phyloP scores from a whole-genome alignment of 768 basidiomycete species.

The Sporobolomyces pararoseus region DNA sequence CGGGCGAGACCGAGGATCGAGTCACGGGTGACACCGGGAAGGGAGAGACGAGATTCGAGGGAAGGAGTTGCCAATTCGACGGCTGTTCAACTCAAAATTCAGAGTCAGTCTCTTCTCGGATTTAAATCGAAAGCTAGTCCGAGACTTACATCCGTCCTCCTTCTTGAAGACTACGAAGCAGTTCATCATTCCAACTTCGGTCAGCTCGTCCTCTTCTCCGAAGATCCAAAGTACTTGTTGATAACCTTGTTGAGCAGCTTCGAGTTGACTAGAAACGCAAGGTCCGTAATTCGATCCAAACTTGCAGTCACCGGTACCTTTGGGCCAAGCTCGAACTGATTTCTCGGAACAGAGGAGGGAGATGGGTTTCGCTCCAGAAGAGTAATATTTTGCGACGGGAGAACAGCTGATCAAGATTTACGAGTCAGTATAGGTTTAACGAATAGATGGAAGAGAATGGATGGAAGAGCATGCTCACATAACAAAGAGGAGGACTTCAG shows the following conservation, averaged over 20 bases:
- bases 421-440: not conserved
- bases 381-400: slow-evolving; percentile 59
- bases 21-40: slow-evolving; percentile 76
- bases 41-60: slow-evolving; percentile 66
- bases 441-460: not conserved
- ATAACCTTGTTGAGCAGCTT: slow-evolving; percentile 66
- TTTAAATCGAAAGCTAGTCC: not conserved
- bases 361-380: slow-evolving; percentile 54
- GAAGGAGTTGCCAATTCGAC: slow-evolving; percentile 81
- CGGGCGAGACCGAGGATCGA: slow-evolving; percentile 70
- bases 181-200: slow-evolving; percentile 71
- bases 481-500: slow-evolving; percentile 77
- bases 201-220: slow-evolving; percentile 56
- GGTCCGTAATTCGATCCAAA: slow-evolving; percentile 56
- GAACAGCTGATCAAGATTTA: slow-evolving; percentile 50
- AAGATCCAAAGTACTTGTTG: slow-evolving; percentile 74
- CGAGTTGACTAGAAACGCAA: slow-evolving; percentile 59
- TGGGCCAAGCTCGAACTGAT: slow-evolving; percentile 75
- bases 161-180: slow-evolving; percentile 55
- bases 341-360: slow-evolving; percentile 66
- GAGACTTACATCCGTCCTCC: slow-evolving; percentile 12
- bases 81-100: slow-evolving; percentile 44
- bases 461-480: slow-evolving; percentile 53
- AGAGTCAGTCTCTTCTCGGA: not conserved
- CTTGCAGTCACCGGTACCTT: slow-evolving; percentile 66